Percentiles rank a stretch among this genome's conserved stretches.
These are phyloP conservation scores for Ophiostoma ips DNA, from an alignment of 2,329 filamentous ascomycete genomes.

Conservation along the genomic window DNA sequence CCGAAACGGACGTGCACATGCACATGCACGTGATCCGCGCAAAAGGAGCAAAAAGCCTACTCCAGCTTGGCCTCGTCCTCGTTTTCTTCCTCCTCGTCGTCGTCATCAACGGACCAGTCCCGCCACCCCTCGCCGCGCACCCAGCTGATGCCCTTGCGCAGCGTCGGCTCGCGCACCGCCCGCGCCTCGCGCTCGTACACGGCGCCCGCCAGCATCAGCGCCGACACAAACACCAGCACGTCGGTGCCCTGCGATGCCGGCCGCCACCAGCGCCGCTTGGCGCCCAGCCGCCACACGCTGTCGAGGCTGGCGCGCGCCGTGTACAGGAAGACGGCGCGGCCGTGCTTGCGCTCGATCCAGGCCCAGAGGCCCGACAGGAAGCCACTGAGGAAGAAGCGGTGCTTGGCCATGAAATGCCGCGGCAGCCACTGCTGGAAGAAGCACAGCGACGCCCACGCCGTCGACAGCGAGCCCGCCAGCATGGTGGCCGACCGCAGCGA, in stretches of 20 bases:
- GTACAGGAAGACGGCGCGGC: conserved; percentile 63
- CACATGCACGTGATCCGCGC: background rate
- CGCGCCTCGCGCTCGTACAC: conserved; percentile 60
- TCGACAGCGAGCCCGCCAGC: conserved; percentile 69
- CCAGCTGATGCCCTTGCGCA: conserved; percentile 62
- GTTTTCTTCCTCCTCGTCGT: conserved; percentile 34
- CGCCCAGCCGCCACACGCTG: conserved; percentile 82
- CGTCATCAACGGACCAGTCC: conserved; percentile 47
- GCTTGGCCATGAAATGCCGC: conserved; percentile 57
- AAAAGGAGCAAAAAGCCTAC: background rate
- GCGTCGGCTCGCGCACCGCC: conserved; percentile 50
- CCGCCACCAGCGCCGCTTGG: conserved; percentile 90
- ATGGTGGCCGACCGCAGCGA: conserved; percentile 67
- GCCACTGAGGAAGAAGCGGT: conserved; percentile 82
- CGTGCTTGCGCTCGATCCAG: conserved; percentile 53
- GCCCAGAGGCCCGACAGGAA: conserved; percentile 78
- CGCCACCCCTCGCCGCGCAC: conserved; percentile 61
- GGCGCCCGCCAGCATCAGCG: conserved; percentile 62
- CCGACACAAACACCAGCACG: conserved; percentile 66
- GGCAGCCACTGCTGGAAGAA: conserved; percentile 74
- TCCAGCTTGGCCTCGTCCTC: background rate
- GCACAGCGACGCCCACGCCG: conserved; percentile 79
- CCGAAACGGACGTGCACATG: no score
- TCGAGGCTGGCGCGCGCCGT: conserved; percentile 66
- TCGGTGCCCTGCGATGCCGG: conserved; percentile 69